Base-by-base conservation (phyloP, 768 basidiomycete genomes). In the Amanita jacksonii region DNA sequence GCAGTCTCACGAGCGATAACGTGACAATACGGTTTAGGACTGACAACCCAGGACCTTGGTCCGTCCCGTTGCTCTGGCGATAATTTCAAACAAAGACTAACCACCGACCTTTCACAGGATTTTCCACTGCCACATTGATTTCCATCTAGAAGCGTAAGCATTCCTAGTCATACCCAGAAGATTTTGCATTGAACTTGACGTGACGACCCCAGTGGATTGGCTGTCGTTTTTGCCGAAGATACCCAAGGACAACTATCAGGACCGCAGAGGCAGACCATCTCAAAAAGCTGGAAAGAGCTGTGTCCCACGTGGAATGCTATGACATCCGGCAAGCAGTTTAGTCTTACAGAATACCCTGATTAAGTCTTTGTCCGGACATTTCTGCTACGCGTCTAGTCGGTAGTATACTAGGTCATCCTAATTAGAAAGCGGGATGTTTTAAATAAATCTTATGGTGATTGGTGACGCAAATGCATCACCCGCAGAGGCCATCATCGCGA, bases 11-110 rank as follows among this genome's bases (percentile, higher is more conserved):
- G 10, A 50, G 54, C 5, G 64, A 62, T 38, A 61, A 65, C 8
- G 68, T 70, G 12, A 71, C 69, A 2, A 56, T 80, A 39, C 68
- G 77, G 8, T 80, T 77, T 62, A 54, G 61, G 27, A 77, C 78
- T 5, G 75, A 82, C 53, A 81, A 80, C 57, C 62, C 79, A 0
- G 79, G 79, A 5, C 67, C 71, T 9, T 76, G 74, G 69, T 61
- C n/a, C n/a, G n/a, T n/a, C n/a, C n/a, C n/a, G n/a, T n/a, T n/a
- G n/a, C n/a, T n/a, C n/a, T n/a, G n/a, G n/a, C n/a, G n/a, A n/a
- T n/a, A n/a, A n/a, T n/a, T n/a, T n/a, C n/a, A n/a, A n/a, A n/a
- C n/a, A n/a, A n/a, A n/a, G n/a, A n/a, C n/a, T n/a, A n/a, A n/a
- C n/a, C n/a, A n/a, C n/a, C n/a, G n/a, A n/a, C n/a, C n/a, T n/a